Percentiles rank a stretch among this genome's conserved stretches.
Evolutionary conservation across 2,329 filamentous ascomycete species (phyloP).

Genomic region (Sporothrix inflata): DNA sequence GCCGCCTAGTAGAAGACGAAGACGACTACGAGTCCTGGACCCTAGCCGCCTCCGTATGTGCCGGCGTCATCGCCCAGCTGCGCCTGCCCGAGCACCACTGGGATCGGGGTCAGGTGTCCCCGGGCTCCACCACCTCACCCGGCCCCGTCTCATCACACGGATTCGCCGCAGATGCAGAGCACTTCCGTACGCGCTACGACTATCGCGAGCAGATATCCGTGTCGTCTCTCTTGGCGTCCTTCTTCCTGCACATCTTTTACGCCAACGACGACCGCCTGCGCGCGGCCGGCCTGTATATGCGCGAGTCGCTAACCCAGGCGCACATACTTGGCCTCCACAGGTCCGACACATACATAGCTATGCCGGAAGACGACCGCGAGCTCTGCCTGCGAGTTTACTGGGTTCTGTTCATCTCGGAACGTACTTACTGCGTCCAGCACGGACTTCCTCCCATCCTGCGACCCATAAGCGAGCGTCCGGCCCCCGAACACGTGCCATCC

Average conservation of each 20-base stretch:
- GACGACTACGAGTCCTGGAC: slow-evolving; percentile 12
- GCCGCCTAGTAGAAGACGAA: neutral
- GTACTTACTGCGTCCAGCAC: slow-evolving; percentile 12
- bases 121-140: neutral
- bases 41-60: neutral
- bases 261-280: slow-evolving; percentile 13
- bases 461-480: neutral
- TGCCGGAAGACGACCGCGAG: neutral
- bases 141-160: slow-evolving; percentile 7
- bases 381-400: neutral
- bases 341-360: neutral
- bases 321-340: slow-evolving; percentile 13
- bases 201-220: slow-evolving; percentile 10
- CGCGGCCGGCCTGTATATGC: neutral
- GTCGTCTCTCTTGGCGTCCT: neutral
- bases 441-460: neutral
- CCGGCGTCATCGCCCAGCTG: slow-evolving; percentile 10
- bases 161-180: slow-evolving; percentile 10
- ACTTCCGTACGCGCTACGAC: slow-evolving; percentile 6
- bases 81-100: neutral
- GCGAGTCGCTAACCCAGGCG: slow-evolving; percentile 5
- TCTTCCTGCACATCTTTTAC: slow-evolving; percentile 4
- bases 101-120: neutral
- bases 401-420: slow-evolving; percentile 9
- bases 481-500: neutral